Percentiles rank a stretch among this genome's conserved stretches.
Conservation (phyloP, 805 yeast species). For the Kodamaea lidongshanica region DNA sequence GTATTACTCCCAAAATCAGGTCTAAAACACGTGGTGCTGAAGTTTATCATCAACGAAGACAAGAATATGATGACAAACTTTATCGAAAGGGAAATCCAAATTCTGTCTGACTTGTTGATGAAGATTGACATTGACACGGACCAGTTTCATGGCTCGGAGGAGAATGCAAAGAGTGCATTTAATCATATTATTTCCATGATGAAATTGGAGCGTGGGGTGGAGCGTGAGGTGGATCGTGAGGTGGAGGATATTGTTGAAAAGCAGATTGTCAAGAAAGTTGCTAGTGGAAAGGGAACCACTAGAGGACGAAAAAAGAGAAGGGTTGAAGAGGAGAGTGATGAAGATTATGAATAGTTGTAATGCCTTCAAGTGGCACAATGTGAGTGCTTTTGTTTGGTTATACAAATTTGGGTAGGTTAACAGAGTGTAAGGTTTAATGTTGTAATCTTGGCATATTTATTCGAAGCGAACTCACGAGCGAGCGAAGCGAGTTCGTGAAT, state of each 20-base stretch:
- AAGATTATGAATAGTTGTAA: too few species aligned
- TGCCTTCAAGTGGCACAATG: too few species aligned
- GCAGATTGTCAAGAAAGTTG: too few species aligned
- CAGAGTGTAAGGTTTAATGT: too few species aligned
- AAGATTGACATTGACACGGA: conserved; percentile 39
- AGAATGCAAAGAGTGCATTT: conserved; percentile 28
- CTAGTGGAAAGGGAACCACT: too few species aligned
- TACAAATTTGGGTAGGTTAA: too few species aligned
- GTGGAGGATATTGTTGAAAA: conserved; percentile 1
- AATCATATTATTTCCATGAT: conserved; percentile 39
- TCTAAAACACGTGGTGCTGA: conserved; percentile 63
- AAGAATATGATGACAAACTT: conserved; percentile 62
- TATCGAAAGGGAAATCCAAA: conserved; percentile 49
- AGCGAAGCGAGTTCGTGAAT: too few species aligned
- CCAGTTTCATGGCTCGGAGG: conserved; percentile 23
- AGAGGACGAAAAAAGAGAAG: too few species aligned
- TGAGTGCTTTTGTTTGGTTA: too few species aligned
- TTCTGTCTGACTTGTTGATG: conserved; percentile 45
- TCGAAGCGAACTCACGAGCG: too few species aligned
- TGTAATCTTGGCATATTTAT: too few species aligned
- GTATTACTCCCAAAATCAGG: conserved; percentile 71
- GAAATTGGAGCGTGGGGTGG: conserved; percentile 12
- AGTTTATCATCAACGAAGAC: conserved; percentile 78
- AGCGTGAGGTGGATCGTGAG: background rate
- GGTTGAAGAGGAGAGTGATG: too few species aligned